These are phyloP conservation scores for Bolboschoenoplectus hybrid DNA, from an alignment of 202 grass and related monocot genomes.

Conservation along the genomic window DNA sequence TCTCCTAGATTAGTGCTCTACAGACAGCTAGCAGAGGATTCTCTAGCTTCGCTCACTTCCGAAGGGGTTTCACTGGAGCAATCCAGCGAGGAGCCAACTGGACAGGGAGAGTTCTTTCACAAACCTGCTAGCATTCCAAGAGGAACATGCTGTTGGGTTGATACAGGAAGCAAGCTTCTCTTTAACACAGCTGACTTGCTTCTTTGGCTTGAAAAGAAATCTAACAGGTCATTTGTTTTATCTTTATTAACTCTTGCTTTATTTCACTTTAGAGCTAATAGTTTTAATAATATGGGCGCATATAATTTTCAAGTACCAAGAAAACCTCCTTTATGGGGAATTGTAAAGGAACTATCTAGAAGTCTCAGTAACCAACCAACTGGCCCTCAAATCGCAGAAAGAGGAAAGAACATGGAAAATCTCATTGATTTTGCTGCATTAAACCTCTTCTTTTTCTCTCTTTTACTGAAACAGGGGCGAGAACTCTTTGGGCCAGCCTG, in stretches of 20 bases:
- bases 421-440: neutral
- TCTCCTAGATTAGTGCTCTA: slow-evolving; percentile 89
- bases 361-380: neutral
- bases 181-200: slow-evolving; percentile 64
- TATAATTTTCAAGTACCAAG: slow-evolving; percentile 18
- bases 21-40: slow-evolving; percentile 81
- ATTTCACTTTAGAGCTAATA: slow-evolving; percentile 4
- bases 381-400: neutral
- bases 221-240: slow-evolving; percentile 48
- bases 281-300: neutral
- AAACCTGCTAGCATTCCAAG: slow-evolving; percentile 42
- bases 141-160: slow-evolving; percentile 93
- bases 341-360: neutral
- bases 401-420: neutral
- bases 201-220: slow-evolving; percentile 67
- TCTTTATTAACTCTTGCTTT: neutral
- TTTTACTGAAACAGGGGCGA: slow-evolving; percentile 52
- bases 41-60: slow-evolving; percentile 62
- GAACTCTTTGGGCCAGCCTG: slow-evolving; percentile 58
- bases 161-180: slow-evolving; percentile 65
- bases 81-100: slow-evolving; percentile 48
- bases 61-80: slow-evolving; percentile 47
- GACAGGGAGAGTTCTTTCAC: slow-evolving; percentile 33
- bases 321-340: neutral
- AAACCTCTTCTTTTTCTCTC: slow-evolving; percentile 10